Percentiles rank a stretch among this genome's conserved stretches.
Evolutionary conservation across 257 asterid species (phyloP).

Genomic region (Solanum peruvianum): DNA sequence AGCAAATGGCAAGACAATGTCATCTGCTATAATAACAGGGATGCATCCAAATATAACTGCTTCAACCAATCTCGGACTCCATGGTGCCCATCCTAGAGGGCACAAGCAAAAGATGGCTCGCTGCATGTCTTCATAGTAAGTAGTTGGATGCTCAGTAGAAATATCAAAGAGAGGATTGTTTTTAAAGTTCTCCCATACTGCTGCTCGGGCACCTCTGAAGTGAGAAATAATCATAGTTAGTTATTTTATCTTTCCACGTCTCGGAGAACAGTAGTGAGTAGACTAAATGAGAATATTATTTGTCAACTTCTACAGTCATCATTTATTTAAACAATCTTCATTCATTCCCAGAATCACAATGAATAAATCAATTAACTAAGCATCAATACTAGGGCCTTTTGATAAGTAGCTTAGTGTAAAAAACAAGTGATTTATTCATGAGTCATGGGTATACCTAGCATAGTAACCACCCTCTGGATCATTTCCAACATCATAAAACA

Average conservation of each 20-base stretch:
- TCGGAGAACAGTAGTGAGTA: background rate
- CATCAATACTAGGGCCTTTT: background rate
- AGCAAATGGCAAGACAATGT: conserved; percentile 82
- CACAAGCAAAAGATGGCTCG: conserved; percentile 80
- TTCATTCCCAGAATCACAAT: background rate
- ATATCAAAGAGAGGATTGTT: conserved; percentile 83
- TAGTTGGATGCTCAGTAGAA: conserved; percentile 77
- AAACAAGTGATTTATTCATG: background rate
- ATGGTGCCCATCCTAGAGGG: conserved; percentile 99
- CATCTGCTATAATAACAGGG: conserved; percentile 91
- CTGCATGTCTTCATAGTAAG: conserved; percentile 92
- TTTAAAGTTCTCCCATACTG: conserved; percentile 90
- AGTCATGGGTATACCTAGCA: conserved; percentile 39
- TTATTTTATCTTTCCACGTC: background rate
- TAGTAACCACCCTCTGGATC: conserved; percentile 94
- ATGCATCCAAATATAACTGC: conserved; percentile 89
- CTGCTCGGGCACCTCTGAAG: conserved; percentile 87
- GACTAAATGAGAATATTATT: background rate
- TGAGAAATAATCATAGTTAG: background rate
- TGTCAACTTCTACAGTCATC: background rate
- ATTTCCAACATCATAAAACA: conserved; percentile 72
- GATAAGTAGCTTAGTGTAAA: background rate
- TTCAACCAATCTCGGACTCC: conserved; percentile 94
- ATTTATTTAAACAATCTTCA: background rate
- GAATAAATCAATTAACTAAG: background rate